phyloP scores from a whole-genome alignment of 176 grass and related monocot species.

The Zea mays region DNA sequence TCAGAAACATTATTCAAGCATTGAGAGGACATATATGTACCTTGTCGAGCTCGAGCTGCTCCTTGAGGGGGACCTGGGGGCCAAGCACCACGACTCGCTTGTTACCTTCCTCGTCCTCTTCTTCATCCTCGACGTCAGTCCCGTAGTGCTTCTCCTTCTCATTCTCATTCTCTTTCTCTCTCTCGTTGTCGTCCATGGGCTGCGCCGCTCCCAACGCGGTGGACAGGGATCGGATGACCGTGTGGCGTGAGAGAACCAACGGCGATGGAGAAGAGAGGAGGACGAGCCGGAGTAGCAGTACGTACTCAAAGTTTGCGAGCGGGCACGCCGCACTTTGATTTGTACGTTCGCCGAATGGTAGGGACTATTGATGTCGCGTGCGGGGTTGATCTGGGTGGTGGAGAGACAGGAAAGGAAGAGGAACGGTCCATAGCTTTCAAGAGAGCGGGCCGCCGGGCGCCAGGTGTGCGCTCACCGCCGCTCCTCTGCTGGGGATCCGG shows the following conservation, averaged over 20 bases:
- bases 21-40: conserved; percentile 2
- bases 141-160: conserved; percentile 41
- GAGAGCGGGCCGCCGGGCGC: neutral
- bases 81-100: conserved; percentile 60
- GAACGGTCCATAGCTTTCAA: too few relatives aligned
- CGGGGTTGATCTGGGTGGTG: neutral
- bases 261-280: neutral
- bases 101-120: conserved; percentile 62
- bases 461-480: conserved; percentile 10
- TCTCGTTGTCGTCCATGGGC: conserved; percentile 44
- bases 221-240: neutral
- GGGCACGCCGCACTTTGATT: neutral
- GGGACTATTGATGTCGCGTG: too few relatives aligned
- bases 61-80: conserved; percentile 80
- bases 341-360: neutral
- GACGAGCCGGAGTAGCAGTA: neutral
- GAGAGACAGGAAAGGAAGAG: neutral
- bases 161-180: conserved; percentile 25
- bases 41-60: conserved; percentile 90
- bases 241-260: too few relatives aligned
- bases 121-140: conserved; percentile 45
- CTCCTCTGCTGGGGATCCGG: neutral
- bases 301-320: neutral
- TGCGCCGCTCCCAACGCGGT: neutral
- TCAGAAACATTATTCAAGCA: neutral